phyloP scores from a whole-genome alignment of 2,329 filamentous ascomycete genomes.

The Simplicillium sp. region DNA sequence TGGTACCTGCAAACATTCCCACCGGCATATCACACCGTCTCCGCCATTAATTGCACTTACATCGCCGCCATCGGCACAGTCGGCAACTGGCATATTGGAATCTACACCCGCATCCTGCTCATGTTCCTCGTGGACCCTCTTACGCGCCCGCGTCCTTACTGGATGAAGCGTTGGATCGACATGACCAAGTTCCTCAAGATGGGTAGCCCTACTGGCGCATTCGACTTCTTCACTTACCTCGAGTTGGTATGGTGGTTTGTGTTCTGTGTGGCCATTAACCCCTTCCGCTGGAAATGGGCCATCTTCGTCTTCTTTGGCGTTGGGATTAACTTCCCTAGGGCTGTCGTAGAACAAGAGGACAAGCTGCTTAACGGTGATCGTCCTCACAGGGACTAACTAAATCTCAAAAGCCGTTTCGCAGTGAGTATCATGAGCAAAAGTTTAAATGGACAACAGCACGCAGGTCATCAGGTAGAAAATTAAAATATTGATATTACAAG shows the following conservation, averaged over 20 bases:
- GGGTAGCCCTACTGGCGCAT: constrained; percentile 61
- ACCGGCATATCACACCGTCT: constrained; percentile 61
- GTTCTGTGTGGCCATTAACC: constrained; percentile 71
- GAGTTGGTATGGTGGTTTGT: constrained; percentile 81
- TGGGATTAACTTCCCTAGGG: constrained; percentile 54
- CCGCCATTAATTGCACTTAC: constrained; percentile 77
- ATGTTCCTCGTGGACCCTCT: constrained; percentile 80
- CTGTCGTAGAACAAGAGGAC: constrained; percentile 58
- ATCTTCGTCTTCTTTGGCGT: constrained; percentile 73
- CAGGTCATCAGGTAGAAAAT: too few species aligned
- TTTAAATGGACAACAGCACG: too few species aligned
- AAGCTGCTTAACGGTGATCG: constrained; percentile 34
- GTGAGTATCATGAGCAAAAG: too few species aligned
- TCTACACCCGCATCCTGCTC: constrained; percentile 76
- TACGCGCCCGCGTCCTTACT: constrained; percentile 57
- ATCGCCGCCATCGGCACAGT: constrained; percentile 72
- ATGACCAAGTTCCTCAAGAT: constrained; percentile 67
- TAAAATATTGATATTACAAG: too few species aligned
- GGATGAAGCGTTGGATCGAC: constrained; percentile 83
- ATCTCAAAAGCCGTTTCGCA: too few species aligned
- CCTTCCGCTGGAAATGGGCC: constrained; percentile 87
- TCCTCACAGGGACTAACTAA: too few species aligned
- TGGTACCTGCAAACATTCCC: constrained; percentile 89
- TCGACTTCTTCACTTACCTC: constrained; percentile 84
- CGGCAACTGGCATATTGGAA: constrained; percentile 82